Percentiles rank a stretch among this genome's conserved stretches.
phyloP scores from a whole-genome alignment of 1,284 basidiomycete genomes.

The Microbotryomycetes sp. region DNA sequence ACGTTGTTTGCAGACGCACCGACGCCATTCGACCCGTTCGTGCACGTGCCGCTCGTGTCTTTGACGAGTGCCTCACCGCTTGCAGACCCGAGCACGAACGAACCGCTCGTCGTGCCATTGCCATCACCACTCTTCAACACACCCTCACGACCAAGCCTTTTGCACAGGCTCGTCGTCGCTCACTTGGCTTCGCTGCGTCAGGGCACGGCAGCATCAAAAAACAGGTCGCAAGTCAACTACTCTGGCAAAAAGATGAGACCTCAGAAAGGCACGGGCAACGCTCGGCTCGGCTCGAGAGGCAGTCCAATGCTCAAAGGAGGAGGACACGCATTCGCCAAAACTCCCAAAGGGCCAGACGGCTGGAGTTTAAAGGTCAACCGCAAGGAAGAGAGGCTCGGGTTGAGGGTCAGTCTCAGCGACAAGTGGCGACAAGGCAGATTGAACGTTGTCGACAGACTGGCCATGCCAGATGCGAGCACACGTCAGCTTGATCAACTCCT shows the following conservation, averaged over 20 bases:
- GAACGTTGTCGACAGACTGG: conserved; percentile 22
- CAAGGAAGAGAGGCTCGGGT: conserved; percentile 29
- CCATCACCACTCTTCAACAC: conserved; percentile 78
- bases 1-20: conserved; percentile 15
- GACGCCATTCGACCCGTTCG: conserved; percentile 15
- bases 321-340: conserved; percentile 47
- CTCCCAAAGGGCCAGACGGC: conserved; percentile 29
- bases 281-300: conserved; percentile 80
- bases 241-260: conserved; percentile 80
- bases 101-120: conserved; percentile 55
- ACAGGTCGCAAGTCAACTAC: conserved; percentile 77
- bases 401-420: conserved; percentile 27
- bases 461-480: conserved; percentile 13
- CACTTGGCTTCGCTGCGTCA: conserved; percentile 80
- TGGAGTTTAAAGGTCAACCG: conserved; percentile 31
- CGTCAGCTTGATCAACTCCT: conserved; percentile 14
- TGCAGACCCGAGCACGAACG: neutral
- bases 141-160: conserved; percentile 79
- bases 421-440: conserved; percentile 29
- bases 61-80: conserved; percentile 6
- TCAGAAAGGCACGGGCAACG: conserved; percentile 86
- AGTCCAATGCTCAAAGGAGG: conserved; percentile 87
- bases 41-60: conserved; percentile 21
- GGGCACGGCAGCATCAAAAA: conserved; percentile 86
- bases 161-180: conserved; percentile 87